Evolutionary conservation across 768 basidiomycete genomes (phyloP).

Genomic region (Myochromella boudieri): DNA sequence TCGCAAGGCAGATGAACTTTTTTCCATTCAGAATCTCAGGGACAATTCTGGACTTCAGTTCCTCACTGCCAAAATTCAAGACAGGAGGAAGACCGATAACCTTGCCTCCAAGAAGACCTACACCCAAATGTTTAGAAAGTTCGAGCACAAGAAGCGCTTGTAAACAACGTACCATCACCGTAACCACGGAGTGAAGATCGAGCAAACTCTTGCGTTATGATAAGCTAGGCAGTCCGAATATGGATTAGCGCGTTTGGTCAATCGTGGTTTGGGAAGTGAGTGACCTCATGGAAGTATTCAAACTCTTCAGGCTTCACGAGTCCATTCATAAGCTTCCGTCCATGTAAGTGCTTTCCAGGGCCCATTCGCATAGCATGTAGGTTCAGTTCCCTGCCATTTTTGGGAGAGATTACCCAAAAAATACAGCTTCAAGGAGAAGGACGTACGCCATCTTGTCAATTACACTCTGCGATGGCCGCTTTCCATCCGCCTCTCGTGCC

Average conservation of each 20-base stretch:
- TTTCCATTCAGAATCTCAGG: conserved; percentile 72
- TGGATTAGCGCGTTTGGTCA: conserved; percentile 3
- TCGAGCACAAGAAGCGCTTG: background rate
- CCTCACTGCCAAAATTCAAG: conserved; percentile 81
- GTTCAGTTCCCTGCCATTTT: conserved; percentile 49
- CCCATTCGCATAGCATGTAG: conserved; percentile 93
- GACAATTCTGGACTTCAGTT: conserved; percentile 55
- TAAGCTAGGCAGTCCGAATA: conserved; percentile 45
- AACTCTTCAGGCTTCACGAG: conserved; percentile 83
- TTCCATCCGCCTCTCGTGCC: conserved; percentile 83
- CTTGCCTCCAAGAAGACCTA: conserved; percentile 68
- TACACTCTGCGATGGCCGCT: conserved; percentile 76
- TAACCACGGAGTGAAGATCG: conserved; percentile 76
- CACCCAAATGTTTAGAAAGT: conserved; percentile 20
- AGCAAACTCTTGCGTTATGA: conserved; percentile 82
- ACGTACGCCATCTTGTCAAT: conserved; percentile 86
- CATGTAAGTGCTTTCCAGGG: conserved; percentile 90
- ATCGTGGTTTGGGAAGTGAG: background rate
- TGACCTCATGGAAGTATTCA: conserved; percentile 86
- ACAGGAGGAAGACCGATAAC: conserved; percentile 88
- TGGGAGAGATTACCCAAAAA: no score
- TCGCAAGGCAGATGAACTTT: conserved; percentile 85
- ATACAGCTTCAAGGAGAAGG: conserved; percentile 53
- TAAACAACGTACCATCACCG: conserved; percentile 59
- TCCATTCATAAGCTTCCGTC: conserved; percentile 78